Conservation (phyloP, 768 basidiomycete genomes). For the Lyophyllum shimeji region DNA sequence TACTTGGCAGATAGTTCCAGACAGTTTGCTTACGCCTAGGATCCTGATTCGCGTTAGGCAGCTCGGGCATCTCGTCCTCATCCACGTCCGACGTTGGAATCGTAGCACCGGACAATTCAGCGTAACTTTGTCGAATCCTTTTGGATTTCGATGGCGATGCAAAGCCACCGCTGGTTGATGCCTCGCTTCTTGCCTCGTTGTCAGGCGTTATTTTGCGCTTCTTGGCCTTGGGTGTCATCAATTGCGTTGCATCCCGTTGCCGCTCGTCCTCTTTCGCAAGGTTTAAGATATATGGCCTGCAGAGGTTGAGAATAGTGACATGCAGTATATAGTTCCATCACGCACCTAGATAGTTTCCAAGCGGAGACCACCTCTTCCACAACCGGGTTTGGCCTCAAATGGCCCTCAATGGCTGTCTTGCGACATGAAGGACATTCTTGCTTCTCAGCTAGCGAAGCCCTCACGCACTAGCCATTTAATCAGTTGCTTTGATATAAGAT, state of each 20-base stretch:
- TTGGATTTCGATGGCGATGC: slow-evolving; percentile 22
- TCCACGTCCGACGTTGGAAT: slow-evolving; percentile 37
- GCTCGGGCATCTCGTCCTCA: slow-evolving; percentile 27
- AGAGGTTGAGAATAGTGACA: neutral
- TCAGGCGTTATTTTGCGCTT: slow-evolving; percentile 16
- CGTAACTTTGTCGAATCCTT: slow-evolving; percentile 9
- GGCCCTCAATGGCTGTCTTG: slow-evolving; percentile 53
- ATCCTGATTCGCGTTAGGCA: neutral
- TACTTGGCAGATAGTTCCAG: neutral
- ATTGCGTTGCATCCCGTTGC: neutral
- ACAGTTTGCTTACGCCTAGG: slow-evolving; percentile 4
- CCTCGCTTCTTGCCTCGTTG: neutral
- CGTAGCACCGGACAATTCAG: slow-evolving; percentile 10
- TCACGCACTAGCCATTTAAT: slow-evolving; percentile 57
- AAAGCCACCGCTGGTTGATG: slow-evolving; percentile 10
- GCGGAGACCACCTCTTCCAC: slow-evolving; percentile 67
- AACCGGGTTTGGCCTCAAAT: slow-evolving; percentile 66
- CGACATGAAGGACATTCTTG: slow-evolving; percentile 76
- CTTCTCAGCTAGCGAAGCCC: slow-evolving; percentile 54
- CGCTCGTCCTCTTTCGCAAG: slow-evolving; percentile 36
- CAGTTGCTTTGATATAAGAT: slow-evolving; percentile 1
- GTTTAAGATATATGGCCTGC: slow-evolving; percentile 43
- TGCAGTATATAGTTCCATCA: neutral
- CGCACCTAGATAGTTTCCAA: slow-evolving; percentile 74
- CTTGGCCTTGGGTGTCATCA: slow-evolving; percentile 13